phyloP scores from a whole-genome alignment of 306 rosid genomes.

The Hippophae tibetana region DNA sequence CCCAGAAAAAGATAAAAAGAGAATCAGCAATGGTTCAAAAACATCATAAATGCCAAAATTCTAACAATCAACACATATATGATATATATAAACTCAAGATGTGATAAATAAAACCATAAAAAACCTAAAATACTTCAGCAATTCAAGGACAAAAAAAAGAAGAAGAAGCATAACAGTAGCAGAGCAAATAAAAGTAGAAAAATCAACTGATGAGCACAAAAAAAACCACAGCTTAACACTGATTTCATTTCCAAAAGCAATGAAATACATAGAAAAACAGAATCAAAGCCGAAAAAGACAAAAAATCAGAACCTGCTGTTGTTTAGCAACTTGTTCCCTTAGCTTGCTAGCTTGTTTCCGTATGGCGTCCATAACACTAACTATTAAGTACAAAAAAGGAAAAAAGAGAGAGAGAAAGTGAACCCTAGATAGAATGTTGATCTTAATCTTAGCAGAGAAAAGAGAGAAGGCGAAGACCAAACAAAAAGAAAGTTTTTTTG shows the following conservation, averaged over 20 bases:
- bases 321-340: slow-evolving; percentile 86
- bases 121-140: no score
- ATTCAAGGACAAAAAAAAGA: no score
- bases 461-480: neutral
- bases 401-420: neutral
- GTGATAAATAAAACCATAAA: no score
- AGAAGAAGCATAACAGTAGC: no score
- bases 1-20: no score
- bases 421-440: slow-evolving; percentile 2
- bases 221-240: neutral
- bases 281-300: neutral
- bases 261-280: neutral
- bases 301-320: slow-evolving; percentile 59
- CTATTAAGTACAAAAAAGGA: neutral
- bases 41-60: no score
- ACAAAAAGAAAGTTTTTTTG: neutral
- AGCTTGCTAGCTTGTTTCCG: slow-evolving; percentile 84
- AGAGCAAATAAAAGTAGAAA: no score
- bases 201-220: neutral
- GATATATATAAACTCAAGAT: no score
- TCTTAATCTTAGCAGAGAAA: neutral
- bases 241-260: neutral
- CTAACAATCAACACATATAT: no score
- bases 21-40: no score
- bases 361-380: slow-evolving; percentile 56